Conservation (phyloP, 768 basidiomycete species). For the Amanita rimosa region DNA sequence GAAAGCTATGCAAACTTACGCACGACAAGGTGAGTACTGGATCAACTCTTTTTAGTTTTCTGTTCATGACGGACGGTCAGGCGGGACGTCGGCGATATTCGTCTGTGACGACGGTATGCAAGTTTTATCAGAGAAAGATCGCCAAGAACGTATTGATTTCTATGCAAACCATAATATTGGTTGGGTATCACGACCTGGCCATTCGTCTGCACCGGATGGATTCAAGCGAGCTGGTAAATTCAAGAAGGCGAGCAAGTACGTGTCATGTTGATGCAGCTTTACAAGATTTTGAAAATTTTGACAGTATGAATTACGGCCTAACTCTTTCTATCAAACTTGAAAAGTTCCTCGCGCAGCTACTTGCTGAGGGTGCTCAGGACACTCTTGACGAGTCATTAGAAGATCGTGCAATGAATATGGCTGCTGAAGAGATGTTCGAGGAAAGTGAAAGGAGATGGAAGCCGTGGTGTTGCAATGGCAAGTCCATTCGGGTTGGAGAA, state of each 20-base stretch:
- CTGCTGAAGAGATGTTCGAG: conserved; percentile 58
- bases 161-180: conserved; percentile 71
- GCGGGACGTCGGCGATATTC: conserved; percentile 69
- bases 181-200: conserved; percentile 73
- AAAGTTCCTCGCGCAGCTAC: conserved; percentile 36
- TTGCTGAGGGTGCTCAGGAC: conserved; percentile 29
- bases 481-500: conserved; percentile 63
- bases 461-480: conserved; percentile 71
- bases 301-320: conserved; percentile 74
- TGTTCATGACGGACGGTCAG: conserved; percentile 9
- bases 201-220: conserved; percentile 58
- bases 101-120: conserved; percentile 82
- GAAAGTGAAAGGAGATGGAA: conserved; percentile 43
- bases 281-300: not conserved
- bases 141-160: conserved; percentile 55
- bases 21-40: conserved; percentile 47
- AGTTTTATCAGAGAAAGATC: conserved; percentile 50
- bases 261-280: conserved; percentile 3
- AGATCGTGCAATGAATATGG: conserved; percentile 62
- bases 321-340: conserved; percentile 52
- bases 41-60: not conserved
- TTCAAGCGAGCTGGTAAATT: conserved; percentile 91
- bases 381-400: conserved; percentile 44
- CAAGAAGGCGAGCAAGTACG: conserved; percentile 64
- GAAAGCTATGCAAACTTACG: conserved; percentile 81